Percentiles rank a stretch among this genome's conserved stretches.
These are phyloP conservation scores for Spizellomyces punctatus DNA, from an alignment of 192 early-diverging fungal species.

Conservation along the genomic window DNA sequence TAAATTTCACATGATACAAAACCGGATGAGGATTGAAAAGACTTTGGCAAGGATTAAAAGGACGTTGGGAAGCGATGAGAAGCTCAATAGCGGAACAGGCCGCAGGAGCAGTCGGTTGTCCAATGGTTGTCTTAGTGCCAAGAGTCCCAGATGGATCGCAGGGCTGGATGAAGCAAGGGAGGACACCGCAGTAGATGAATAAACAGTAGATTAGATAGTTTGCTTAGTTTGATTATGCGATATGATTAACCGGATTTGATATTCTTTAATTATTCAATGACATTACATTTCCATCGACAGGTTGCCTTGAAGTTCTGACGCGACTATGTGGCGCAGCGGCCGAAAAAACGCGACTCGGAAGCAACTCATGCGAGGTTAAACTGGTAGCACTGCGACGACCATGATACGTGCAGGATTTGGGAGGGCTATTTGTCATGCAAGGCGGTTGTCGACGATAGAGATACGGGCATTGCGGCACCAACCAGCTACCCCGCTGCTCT, in stretches of 20 bases:
- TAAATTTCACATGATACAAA: conserved; percentile 75
- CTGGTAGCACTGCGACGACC: too few relatives aligned
- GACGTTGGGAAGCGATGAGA: background rate
- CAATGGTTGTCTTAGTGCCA: background rate
- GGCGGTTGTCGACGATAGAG: too few relatives aligned
- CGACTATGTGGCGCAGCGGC: background rate
- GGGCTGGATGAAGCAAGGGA: background rate
- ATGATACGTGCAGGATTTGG: too few relatives aligned
- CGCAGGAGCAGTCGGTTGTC: background rate
- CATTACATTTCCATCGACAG: background rate
- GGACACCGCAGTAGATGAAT: background rate
- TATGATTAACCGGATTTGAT: background rate
- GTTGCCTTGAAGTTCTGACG: background rate
- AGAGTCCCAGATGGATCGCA: background rate
- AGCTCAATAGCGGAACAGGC: background rate
- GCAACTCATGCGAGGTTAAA: too few relatives aligned
- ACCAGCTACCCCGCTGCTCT: too few relatives aligned
- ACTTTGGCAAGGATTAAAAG: conserved; percentile 4
- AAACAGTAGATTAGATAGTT: background rate
- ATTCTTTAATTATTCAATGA: background rate
- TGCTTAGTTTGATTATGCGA: background rate
- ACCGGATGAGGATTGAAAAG: conserved; percentile 72
- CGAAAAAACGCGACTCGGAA: background rate
- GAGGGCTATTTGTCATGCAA: too few relatives aligned
- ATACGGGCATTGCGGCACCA: too few relatives aligned